Percentiles rank a stretch among this genome's conserved stretches.
These are phyloP conservation scores for Aristolochia fimbriata DNA, from an alignment of 164 flowering plant genomes.

Conservation along the genomic window DNA sequence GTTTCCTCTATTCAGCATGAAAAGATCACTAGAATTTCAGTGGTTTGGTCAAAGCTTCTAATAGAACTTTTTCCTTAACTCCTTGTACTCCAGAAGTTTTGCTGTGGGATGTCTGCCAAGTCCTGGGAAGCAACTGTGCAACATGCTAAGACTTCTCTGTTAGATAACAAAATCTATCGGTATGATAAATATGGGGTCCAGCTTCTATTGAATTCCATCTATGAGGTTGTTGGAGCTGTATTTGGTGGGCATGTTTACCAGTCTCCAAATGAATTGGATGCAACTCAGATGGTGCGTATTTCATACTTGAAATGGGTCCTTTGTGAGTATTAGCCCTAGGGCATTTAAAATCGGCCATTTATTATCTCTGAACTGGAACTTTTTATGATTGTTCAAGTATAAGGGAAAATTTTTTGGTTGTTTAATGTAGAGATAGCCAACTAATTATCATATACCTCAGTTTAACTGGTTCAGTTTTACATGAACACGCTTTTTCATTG, in stretches of 20 bases:
- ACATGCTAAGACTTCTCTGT: constrained; percentile 47
- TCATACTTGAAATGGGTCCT: neutral
- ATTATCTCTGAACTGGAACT: no score
- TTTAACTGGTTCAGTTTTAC: no score
- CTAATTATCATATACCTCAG: no score
- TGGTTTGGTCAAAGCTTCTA: neutral
- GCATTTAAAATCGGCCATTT: no score
- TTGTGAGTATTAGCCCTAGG: neutral
- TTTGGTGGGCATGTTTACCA: constrained; percentile 34
- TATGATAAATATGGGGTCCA: constrained; percentile 24
- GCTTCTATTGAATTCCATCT: constrained; percentile 44
- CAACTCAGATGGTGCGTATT: constrained; percentile 33
- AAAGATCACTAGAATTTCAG: no score
- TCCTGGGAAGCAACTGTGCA: constrained; percentile 48
- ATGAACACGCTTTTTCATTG: no score
- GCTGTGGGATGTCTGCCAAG: constrained; percentile 68
- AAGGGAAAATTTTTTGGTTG: no score
- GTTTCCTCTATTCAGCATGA: neutral
- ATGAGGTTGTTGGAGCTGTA: constrained; percentile 32
- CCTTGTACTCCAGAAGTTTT: constrained; percentile 22
- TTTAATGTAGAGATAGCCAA: no score
- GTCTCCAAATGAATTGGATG: constrained; percentile 17
- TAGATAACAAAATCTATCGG: constrained; percentile 36
- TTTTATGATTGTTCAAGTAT: no score
- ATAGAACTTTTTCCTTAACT: neutral